Percentiles rank a stretch among this genome's conserved stretches.
These are phyloP conservation scores for Talaromyces sp. DNA, from an alignment of 2,329 filamentous ascomycete species.

Conservation along the genomic window DNA sequence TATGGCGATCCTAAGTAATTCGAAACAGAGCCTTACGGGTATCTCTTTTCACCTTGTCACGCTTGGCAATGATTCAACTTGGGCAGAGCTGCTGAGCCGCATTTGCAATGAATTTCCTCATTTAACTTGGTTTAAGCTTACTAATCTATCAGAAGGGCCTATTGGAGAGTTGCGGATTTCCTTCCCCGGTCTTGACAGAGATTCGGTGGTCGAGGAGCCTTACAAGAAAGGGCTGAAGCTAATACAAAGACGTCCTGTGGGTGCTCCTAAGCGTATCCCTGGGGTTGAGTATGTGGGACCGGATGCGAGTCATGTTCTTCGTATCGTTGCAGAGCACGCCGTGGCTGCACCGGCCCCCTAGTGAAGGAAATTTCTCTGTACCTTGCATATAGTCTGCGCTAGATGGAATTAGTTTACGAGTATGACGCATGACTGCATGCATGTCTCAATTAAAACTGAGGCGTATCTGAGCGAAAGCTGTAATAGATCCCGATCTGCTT, in stretches of 20 bases:
- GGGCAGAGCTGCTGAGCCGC: background rate
- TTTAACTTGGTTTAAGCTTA: background rate
- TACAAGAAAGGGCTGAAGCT: constrained; percentile 4
- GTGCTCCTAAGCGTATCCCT: background rate
- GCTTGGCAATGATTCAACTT: background rate
- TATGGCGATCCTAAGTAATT: background rate
- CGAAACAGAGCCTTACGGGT: background rate
- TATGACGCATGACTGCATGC: too few relatives aligned
- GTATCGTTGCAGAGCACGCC: background rate
- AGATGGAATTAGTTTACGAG: too few relatives aligned
- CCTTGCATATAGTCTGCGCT: background rate
- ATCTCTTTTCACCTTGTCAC: background rate
- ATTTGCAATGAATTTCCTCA: background rate
- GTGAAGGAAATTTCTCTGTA: background rate
- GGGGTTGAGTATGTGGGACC: constrained; percentile 1
- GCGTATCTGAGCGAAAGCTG: too few relatives aligned
- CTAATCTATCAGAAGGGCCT: background rate
- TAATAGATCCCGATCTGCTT: too few relatives aligned
- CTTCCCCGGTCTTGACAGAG: constrained; percentile 5
- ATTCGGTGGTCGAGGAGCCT: constrained; percentile 6
- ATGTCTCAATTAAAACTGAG: too few relatives aligned
- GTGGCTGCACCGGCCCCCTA: background rate
- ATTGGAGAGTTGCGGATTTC: background rate
- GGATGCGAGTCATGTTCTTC: constrained; percentile 7
- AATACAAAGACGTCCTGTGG: background rate